A percentile compares a stretch with the other conserved stretches of the same genome.
Conservation (phyloP, 768 basidiomycete genomes). For the Lactarius pseudohatsudake region DNA sequence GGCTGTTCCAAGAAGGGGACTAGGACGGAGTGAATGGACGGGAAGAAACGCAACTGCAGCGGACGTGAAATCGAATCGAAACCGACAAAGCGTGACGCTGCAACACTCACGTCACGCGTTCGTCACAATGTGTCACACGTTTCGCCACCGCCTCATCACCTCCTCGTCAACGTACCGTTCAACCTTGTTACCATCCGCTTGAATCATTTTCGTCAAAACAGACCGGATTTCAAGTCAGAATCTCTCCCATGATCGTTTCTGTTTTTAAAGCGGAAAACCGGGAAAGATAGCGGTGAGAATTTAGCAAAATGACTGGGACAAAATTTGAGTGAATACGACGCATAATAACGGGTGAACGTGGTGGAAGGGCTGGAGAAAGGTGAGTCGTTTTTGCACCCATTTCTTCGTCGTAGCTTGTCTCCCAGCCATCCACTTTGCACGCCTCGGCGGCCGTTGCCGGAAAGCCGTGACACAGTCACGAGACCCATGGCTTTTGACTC, state of each 20-base stretch:
- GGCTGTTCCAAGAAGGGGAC: background rate
- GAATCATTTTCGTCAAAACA: conserved; percentile 14
- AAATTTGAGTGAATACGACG: conserved; percentile 16
- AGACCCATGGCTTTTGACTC: background rate
- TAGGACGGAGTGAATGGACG: conserved; percentile 2
- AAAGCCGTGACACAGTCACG: conserved; percentile 23
- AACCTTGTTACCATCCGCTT: conserved; percentile 11
- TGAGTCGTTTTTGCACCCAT: conserved; percentile 22
- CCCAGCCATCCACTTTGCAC: conserved; percentile 26
- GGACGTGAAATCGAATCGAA: conserved; percentile 24
- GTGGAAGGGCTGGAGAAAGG: conserved; percentile 23
- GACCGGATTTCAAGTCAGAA: conserved; percentile 11
- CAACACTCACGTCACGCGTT: conserved; percentile 26
- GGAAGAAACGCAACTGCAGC: conserved; percentile 2
- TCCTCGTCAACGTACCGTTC: conserved; percentile 22
- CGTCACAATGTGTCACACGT: conserved; percentile 21
- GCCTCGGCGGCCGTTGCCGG: conserved; percentile 27
- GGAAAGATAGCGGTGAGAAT: background rate
- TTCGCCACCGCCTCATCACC: conserved; percentile 10
- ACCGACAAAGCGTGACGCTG: conserved; percentile 21
- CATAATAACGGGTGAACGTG: conserved; percentile 21
- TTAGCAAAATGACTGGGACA: background rate
- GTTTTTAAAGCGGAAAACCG: conserved; percentile 14
- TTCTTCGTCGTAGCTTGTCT: conserved; percentile 27
- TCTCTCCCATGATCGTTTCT: conserved; percentile 6